phyloP scores from a whole-genome alignment of 495 filamentous ascomycete species.

The Penicillium daleae region DNA sequence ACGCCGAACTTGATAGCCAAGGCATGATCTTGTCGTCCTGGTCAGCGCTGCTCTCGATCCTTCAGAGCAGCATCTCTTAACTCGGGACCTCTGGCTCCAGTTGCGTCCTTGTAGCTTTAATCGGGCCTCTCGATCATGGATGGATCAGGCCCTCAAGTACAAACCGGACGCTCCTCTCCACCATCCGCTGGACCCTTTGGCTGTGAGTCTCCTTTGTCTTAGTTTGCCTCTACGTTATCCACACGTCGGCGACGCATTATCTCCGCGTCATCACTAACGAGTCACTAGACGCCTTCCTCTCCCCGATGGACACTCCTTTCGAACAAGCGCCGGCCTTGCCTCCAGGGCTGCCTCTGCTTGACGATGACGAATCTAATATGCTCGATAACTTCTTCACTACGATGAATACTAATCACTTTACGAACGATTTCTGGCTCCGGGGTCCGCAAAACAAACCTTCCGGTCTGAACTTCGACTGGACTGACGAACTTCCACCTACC shows the following conservation, averaged over 20 bases:
- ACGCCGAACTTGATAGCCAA: slow-evolving; percentile 19
- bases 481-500: slow-evolving; percentile 59
- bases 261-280: slow-evolving; percentile 15
- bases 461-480: slow-evolving; percentile 55
- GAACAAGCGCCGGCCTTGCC: slow-evolving; percentile 60
- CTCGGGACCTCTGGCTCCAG: slow-evolving; percentile 9
- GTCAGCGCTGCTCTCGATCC: slow-evolving; percentile 30
- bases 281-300: slow-evolving; percentile 50
- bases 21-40: slow-evolving; percentile 39
- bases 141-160: slow-evolving; percentile 35
- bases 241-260: not conserved
- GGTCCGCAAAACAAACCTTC: slow-evolving; percentile 48
- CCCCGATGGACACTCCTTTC: slow-evolving; percentile 55
- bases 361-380: slow-evolving; percentile 63
- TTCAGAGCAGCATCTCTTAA: slow-evolving; percentile 31
- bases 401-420: slow-evolving; percentile 58
- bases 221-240: not conserved
- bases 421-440: slow-evolving; percentile 51
- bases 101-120: too few relatives aligned
- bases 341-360: slow-evolving; percentile 61
- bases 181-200: slow-evolving; percentile 58
- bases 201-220: too few relatives aligned
- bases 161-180: slow-evolving; percentile 35
- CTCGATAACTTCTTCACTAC: slow-evolving; percentile 66
- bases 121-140: slow-evolving; percentile 38